Percentiles rank a stretch among this genome's conserved stretches.
These are phyloP conservation scores for Thuidium tamariscinum DNA, from an alignment of 225 moss, liverwort and hornwort genomes.

Conservation along the genomic window DNA sequence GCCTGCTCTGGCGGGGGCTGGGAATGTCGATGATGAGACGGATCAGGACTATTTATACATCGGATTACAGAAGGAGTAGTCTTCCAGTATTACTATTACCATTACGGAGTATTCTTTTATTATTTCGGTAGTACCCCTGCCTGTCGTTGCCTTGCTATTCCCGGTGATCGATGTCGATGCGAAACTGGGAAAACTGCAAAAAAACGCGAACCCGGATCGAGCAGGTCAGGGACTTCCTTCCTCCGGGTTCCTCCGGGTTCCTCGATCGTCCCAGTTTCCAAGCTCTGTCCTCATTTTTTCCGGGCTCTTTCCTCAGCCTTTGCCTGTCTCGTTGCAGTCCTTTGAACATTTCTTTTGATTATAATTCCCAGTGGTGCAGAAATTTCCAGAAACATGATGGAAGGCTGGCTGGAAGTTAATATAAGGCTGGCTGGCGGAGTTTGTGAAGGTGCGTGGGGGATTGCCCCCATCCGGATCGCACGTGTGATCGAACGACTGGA, in stretches of 20 bases:
- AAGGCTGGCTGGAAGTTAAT: background rate
- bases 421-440: no score
- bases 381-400: background rate
- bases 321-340: background rate
- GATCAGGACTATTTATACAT: background rate
- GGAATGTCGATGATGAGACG: background rate
- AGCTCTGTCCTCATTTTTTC: background rate
- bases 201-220: background rate
- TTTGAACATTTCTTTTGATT: no score
- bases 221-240: no score
- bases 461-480: background rate
- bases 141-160: background rate
- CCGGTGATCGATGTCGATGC: background rate
- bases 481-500: background rate
- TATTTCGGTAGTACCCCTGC: no score
- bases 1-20: background rate
- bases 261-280: background rate
- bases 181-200: background rate
- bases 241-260: background rate
- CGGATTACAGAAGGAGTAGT: no score
- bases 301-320: background rate
- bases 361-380: background rate
- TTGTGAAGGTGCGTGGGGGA: background rate
- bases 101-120: no score
- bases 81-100: no score